Base-by-base conservation (phyloP, 495 filamentous ascomycete species). In the Aspergillus bridgeri region DNA sequence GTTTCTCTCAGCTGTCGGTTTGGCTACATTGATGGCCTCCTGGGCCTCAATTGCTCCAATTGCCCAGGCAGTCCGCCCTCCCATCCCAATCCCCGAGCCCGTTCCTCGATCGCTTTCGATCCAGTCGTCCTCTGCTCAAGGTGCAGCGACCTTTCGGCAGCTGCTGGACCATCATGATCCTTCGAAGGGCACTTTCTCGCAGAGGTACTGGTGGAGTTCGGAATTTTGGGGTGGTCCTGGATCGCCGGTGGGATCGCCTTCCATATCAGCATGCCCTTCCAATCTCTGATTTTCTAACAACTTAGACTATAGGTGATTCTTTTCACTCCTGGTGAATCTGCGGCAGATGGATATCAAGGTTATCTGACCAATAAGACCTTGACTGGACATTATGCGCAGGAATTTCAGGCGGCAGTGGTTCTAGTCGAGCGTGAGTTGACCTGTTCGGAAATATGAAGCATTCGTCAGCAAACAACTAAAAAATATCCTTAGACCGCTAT, bases 241-340 rank as follows among this genome's bases (percentile, higher is more conserved):
- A 0, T 82, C 80, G 24, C 83, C 83, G 55, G 74, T 83, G 70
- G 49, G 55, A 61, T 29, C 2, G 13, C 17, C 46, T 48, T 6
- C n/a, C n/a, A n/a, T n/a, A n/a, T n/a, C n/a, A n/a, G n/a, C n/a
- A n/a, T n/a, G n/a, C n/a, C n/a, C n/a, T n/a, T n/a, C n/a, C n/a
- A n/a, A n/a, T n/a, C n/a, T n/a, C n/a, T n/a, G n/a, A n/a, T n/a
- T n/a, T n/a, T n/a, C 44, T 56, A 43, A 46, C 2, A 20, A 46
- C 23, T 1, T 19, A 38, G 24, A 22, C 5, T 8, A 6, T 69
- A 81, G 66, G 68, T 83, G 46, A 73, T 85, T 23, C 61, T 86
- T 1, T 81, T 84, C 58, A 82, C 78, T 0, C 84, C 85, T 3
- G 85, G 85, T 58, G 86, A 89, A 65, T 69, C 71, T 59, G 66